A percentile compares a stretch with the other conserved stretches of the same genome.
Evolutionary conservation across 805 yeast genomes (phyloP).

Genomic region (Wickerhamomyces strasburgensis): DNA sequence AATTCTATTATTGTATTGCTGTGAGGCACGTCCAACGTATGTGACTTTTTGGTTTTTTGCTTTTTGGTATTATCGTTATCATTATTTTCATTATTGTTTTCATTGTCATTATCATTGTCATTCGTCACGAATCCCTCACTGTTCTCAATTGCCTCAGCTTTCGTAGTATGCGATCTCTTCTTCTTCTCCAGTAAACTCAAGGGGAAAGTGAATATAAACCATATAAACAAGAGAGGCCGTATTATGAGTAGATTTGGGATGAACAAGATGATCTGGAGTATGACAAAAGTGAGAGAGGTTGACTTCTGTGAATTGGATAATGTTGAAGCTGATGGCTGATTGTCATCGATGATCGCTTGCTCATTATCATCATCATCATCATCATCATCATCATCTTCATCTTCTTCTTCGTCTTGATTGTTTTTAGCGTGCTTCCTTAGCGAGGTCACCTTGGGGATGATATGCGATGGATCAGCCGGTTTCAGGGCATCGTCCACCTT

Average conservation of each 20-base stretch:
- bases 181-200: slow-evolving; percentile 36
- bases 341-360: not conserved
- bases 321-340: not conserved
- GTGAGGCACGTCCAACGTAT: slow-evolving; percentile 1
- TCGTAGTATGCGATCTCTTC: not conserved
- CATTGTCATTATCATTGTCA: slow-evolving; percentile 1
- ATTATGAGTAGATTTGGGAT: slow-evolving; percentile 45
- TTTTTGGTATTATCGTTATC: not conserved
- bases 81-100: slow-evolving; percentile 3
- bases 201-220: slow-evolving; percentile 56
- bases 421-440: slow-evolving; percentile 1
- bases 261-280: slow-evolving; percentile 32
- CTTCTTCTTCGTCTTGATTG: not conserved
- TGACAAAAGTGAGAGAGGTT: slow-evolving; percentile 17
- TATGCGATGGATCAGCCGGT: slow-evolving; percentile 8
- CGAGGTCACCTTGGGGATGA: slow-evolving; percentile 9
- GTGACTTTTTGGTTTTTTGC: slow-evolving; percentile 1
- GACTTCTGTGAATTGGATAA: too few relatives aligned
- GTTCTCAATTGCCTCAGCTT: not conserved
- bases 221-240: slow-evolving; percentile 45
- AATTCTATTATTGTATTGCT: slow-evolving; percentile 17
- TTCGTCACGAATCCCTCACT: not conserved
- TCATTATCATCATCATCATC: too few relatives aligned
- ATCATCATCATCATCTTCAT: too few relatives aligned
- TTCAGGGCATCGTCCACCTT: slow-evolving; percentile 21